Percentiles rank a stretch among this genome's conserved stretches.
phyloP scores from a whole-genome alignment of 345 rosid species.

The Murraya koenigii region DNA sequence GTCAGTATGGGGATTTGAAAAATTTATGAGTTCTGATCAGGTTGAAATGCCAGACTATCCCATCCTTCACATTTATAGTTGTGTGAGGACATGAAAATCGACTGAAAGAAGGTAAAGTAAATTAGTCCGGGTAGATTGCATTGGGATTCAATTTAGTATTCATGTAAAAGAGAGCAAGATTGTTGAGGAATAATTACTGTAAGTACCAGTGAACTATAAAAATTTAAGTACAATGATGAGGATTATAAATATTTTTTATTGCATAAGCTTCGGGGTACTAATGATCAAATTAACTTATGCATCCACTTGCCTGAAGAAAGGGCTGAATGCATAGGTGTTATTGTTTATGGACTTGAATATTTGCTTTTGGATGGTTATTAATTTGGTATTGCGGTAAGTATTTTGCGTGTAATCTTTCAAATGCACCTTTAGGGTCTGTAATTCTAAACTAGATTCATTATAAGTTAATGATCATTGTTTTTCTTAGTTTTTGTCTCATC shows the following conservation, averaged over 20 bases:
- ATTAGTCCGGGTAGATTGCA: background rate
- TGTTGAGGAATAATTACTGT: background rate
- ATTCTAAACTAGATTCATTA: background rate
- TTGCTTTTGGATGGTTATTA: background rate
- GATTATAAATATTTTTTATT: background rate
- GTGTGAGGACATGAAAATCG: background rate
- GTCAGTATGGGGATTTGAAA: background rate
- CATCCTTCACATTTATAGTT: background rate
- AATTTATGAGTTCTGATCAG: background rate
- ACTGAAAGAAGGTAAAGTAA: background rate
- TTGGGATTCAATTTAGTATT: background rate
- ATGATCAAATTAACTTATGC: background rate
- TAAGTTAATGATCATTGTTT: background rate
- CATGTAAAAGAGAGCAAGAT: background rate
- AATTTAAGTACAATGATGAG: background rate
- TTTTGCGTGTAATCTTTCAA: background rate
- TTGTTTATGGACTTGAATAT: background rate
- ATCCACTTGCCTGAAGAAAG: background rate
- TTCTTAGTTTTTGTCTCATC: background rate
- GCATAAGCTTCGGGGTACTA: background rate
- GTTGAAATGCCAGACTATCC: background rate
- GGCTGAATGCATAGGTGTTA: background rate
- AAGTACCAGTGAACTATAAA: background rate
- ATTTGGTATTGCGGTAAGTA: background rate
- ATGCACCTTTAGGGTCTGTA: background rate